phyloP scores from a whole-genome alignment of 768 basidiomycete genomes.

The Leccinum boreale region DNA sequence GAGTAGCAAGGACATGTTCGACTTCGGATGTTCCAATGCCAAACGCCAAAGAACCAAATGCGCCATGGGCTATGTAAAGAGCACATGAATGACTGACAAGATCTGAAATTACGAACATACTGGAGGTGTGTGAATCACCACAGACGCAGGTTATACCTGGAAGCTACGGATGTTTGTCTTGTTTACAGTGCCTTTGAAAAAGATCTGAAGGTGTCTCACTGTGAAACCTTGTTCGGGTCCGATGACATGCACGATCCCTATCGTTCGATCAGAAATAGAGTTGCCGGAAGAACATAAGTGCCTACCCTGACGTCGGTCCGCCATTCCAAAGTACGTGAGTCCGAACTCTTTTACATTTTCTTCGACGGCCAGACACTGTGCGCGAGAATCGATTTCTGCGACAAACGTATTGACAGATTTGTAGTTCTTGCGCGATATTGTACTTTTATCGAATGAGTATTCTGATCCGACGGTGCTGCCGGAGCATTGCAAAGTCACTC shows the following conservation, averaged over 20 bases:
- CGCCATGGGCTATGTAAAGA: constrained; percentile 67
- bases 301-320: constrained; percentile 80
- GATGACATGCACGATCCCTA: constrained; percentile 26
- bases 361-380: constrained; percentile 79
- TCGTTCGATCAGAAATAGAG: too few species aligned
- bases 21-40: constrained; percentile 94
- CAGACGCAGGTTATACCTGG: constrained; percentile 83
- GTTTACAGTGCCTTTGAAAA: neutral
- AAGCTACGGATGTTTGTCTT: constrained; percentile 42
- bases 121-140: constrained; percentile 92
- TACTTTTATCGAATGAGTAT: constrained; percentile 39
- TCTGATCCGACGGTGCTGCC: neutral
- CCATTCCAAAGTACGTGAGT: constrained; percentile 88
- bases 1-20: constrained; percentile 91
- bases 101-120: constrained; percentile 40
- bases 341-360: constrained; percentile 91
- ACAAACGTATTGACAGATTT: constrained; percentile 71
- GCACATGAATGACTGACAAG: neutral
- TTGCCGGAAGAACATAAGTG: neutral
- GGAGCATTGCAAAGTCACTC: constrained; percentile 31
- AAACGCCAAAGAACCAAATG: constrained; percentile 89
- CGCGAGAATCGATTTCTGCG: constrained; percentile 78
- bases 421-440: constrained; percentile 71
- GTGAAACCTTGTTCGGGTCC: constrained; percentile 95
- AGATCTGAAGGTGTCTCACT: constrained; percentile 32